phyloP scores from a whole-genome alignment of 805 yeast genomes.

The Metschnikowia santaceciliae region DNA sequence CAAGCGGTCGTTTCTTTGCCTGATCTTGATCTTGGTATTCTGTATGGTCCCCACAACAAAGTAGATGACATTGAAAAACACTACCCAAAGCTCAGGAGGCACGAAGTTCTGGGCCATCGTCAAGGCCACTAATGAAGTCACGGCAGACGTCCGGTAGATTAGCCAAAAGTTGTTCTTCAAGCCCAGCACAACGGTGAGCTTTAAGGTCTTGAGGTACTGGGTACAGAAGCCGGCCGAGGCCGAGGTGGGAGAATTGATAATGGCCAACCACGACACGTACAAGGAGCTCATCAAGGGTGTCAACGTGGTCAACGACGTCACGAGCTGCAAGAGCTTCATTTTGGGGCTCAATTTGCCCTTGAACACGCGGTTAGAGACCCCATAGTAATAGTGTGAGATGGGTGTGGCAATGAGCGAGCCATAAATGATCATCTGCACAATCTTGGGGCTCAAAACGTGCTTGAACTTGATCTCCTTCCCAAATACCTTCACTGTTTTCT shows the following conservation, averaged over 20 bases:
- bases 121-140: slow-evolving; percentile 51
- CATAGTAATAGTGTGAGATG: slow-evolving; percentile 51
- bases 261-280: slow-evolving; percentile 50
- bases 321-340: slow-evolving; percentile 47
- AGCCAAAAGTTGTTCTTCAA: slow-evolving; percentile 42
- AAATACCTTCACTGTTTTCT: slow-evolving; percentile 12
- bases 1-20: slow-evolving; percentile 9
- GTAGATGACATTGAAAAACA: slow-evolving; percentile 54
- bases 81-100: slow-evolving; percentile 60
- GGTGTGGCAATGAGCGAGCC: slow-evolving; percentile 57
- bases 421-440: slow-evolving; percentile 52
- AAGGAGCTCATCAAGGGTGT: slow-evolving; percentile 51
- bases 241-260: slow-evolving; percentile 40
- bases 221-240: slow-evolving; percentile 4
- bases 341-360: slow-evolving; percentile 35
- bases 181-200: slow-evolving; percentile 23
- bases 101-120: slow-evolving; percentile 54
- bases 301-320: slow-evolving; percentile 49
- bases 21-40: slow-evolving; percentile 50
- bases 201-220: slow-evolving; percentile 19
- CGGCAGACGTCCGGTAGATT: slow-evolving; percentile 50
- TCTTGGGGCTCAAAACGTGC: slow-evolving; percentile 42
- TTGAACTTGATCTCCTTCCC: slow-evolving; percentile 23
- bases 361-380: slow-evolving; percentile 41
- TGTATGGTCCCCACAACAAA: slow-evolving; percentile 61